Evolutionary conservation across 2,329 filamentous ascomycete species (phyloP).

Genomic region (Talaromyces funiculosus): DNA sequence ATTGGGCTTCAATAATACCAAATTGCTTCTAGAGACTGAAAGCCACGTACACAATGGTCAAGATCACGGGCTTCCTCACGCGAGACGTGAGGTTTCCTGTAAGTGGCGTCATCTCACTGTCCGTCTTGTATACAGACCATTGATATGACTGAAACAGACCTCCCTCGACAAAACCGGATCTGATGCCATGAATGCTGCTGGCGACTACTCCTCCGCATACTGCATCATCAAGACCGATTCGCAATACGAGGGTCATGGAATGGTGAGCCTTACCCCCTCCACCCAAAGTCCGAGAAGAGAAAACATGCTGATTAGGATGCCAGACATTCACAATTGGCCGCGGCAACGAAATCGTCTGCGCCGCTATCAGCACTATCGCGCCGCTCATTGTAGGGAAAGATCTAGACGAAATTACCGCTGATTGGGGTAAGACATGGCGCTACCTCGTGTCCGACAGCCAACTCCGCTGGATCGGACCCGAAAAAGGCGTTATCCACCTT

Average conservation of each 20-base stretch:
- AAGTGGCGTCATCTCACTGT: slow-evolving; percentile 17
- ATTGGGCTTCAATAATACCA: not conserved
- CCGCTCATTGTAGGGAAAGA: slow-evolving; percentile 70
- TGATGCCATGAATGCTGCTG: slow-evolving; percentile 92
- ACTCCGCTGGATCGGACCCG: slow-evolving; percentile 87
- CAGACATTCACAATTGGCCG: slow-evolving; percentile 51
- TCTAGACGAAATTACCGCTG: slow-evolving; percentile 66
- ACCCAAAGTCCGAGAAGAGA: not conserved
- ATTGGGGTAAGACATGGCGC: slow-evolving; percentile 87
- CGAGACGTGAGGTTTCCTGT: slow-evolving; percentile 70
- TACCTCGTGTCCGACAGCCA: slow-evolving; percentile 88
- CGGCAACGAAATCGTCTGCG: slow-evolving; percentile 87
- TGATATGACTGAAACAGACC: slow-evolving; percentile 45
- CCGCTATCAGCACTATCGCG: slow-evolving; percentile 72
- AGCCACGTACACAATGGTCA: slow-evolving; percentile 42
- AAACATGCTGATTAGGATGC: slow-evolving; percentile 13
- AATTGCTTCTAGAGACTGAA: not conserved
- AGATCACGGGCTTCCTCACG: slow-evolving; percentile 65
- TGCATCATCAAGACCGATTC: slow-evolving; percentile 83
- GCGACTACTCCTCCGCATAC: slow-evolving; percentile 92
- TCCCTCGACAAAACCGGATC: slow-evolving; percentile 94
- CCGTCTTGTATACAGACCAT: not conserved
- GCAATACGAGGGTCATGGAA: slow-evolving; percentile 35
- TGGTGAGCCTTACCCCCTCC: slow-evolving; percentile 25
- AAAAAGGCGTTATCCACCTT: slow-evolving; percentile 91